Conservation (phyloP, 306 rosid genomes). For the Clitoria ternatea region DNA sequence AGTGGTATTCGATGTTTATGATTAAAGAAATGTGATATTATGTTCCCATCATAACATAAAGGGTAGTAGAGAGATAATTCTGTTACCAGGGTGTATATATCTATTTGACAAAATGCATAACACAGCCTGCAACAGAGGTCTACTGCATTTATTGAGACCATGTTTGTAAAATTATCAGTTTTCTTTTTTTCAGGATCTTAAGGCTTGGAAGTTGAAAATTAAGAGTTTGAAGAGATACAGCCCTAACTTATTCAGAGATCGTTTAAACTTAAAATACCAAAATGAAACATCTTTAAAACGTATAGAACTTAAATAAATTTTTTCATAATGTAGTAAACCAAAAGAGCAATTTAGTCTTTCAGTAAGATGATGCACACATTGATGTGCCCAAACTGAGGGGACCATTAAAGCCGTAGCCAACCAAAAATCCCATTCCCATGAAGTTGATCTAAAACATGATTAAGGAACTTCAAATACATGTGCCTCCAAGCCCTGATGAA, state of each 20-base stretch:
- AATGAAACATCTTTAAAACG: too few relatives aligned
- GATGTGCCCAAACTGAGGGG: too few relatives aligned
- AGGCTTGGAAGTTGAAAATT: constrained; percentile 52
- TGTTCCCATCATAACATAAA: background rate
- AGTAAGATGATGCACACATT: too few relatives aligned
- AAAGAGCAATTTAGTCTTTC: too few relatives aligned
- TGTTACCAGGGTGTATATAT: background rate
- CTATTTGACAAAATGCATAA: background rate
- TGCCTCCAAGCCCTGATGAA: constrained; percentile 15
- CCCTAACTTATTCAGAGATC: too few relatives aligned
- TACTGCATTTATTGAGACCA: background rate
- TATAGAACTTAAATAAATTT: too few relatives aligned
- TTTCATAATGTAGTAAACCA: too few relatives aligned
- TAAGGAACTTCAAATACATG: background rate
- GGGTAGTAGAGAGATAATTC: background rate
- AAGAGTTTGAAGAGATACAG: constrained; percentile 73
- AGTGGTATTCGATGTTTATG: background rate
- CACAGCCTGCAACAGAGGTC: background rate
- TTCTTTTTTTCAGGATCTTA: constrained; percentile 59
- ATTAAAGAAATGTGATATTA: background rate
- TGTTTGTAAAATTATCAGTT: constrained; percentile 11
- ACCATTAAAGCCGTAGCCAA: background rate
- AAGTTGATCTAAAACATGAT: background rate
- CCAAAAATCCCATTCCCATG: background rate
- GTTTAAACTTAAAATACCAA: too few relatives aligned